phyloP scores from a whole-genome alignment of 192 early-diverging fungal genomes.

The Phycomyces nitens region DNA sequence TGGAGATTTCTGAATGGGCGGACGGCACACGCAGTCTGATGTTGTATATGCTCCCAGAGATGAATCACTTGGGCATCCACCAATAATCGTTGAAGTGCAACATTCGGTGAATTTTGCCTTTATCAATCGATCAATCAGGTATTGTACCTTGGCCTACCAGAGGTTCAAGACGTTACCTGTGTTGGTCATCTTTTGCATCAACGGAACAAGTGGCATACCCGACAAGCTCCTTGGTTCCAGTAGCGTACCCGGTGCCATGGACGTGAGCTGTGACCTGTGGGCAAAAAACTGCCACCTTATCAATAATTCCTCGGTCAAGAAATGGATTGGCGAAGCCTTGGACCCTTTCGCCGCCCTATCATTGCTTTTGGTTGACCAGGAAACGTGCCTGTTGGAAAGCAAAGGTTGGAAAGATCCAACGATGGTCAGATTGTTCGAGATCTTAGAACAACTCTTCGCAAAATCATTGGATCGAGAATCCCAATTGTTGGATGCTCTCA shows the following conservation, averaged over 20 bases:
- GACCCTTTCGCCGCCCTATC: constrained; percentile 6
- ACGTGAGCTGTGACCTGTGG: not conserved
- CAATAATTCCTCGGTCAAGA: constrained; percentile 9
- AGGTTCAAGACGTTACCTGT: not conserved
- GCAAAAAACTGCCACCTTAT: not conserved
- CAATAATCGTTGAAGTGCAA: constrained; percentile 15
- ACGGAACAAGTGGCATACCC: not conserved
- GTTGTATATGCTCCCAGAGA: constrained; percentile 8
- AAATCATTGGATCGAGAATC: constrained; percentile 14
- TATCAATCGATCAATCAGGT: constrained; percentile 1
- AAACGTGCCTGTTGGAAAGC: constrained; percentile 17
- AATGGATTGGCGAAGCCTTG: constrained; percentile 13
- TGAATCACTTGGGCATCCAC: constrained; percentile 4
- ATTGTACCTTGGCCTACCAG: not conserved
- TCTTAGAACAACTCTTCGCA: constrained; percentile 14
- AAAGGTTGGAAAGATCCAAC: constrained; percentile 15
- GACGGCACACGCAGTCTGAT: constrained; percentile 6
- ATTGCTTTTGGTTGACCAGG: constrained; percentile 16
- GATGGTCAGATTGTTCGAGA: constrained; percentile 15
- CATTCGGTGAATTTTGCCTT: not conserved
- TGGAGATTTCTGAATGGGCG: constrained; percentile 13
- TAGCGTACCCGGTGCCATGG: not conserved
- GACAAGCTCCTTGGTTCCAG: not conserved
- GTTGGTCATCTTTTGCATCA: not conserved
- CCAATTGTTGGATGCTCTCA: constrained; percentile 6